A percentile compares a stretch with the other conserved stretches of the same genome.
Conservation (phyloP, 2,329 filamentous ascomycete species). For the Calonectria ilicicola region DNA sequence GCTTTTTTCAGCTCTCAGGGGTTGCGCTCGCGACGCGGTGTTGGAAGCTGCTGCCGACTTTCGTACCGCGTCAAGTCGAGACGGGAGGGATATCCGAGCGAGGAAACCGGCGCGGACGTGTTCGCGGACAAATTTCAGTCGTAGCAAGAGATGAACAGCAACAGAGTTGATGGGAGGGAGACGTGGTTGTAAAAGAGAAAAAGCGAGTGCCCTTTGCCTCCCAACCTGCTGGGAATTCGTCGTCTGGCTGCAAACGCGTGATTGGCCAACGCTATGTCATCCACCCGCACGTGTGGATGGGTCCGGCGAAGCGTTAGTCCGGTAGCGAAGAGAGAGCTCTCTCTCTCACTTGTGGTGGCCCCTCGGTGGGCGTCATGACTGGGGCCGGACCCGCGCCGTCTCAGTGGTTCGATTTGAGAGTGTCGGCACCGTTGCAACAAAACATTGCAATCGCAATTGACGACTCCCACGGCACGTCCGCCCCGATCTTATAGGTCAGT, state of each 20-base stretch:
- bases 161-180: constrained; percentile 29
- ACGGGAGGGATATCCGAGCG: background rate
- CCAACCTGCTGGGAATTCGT: constrained; percentile 39
- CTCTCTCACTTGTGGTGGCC: background rate
- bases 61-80: constrained; percentile 12
- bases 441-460: constrained; percentile 23
- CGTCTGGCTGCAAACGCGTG: constrained; percentile 30
- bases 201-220: constrained; percentile 29
- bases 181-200: constrained; percentile 28
- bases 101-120: background rate
- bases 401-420: constrained; percentile 39
- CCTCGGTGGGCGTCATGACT: constrained; percentile 7
- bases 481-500: background rate
- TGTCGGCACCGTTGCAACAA: background rate
- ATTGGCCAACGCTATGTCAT: constrained; percentile 44
- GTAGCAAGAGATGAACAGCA: constrained; percentile 21
- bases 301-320: constrained; percentile 43
- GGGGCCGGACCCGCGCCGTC: constrained; percentile 28
- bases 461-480: background rate
- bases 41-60: background rate
- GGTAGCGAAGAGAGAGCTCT: background rate
- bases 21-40: constrained; percentile 27
- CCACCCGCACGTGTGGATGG: constrained; percentile 37
- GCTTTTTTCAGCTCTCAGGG: constrained; percentile 31
- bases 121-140: constrained; percentile 18